phyloP scores from a whole-genome alignment of 495 filamentous ascomycete species.

The Margaritispora aquatica region DNA sequence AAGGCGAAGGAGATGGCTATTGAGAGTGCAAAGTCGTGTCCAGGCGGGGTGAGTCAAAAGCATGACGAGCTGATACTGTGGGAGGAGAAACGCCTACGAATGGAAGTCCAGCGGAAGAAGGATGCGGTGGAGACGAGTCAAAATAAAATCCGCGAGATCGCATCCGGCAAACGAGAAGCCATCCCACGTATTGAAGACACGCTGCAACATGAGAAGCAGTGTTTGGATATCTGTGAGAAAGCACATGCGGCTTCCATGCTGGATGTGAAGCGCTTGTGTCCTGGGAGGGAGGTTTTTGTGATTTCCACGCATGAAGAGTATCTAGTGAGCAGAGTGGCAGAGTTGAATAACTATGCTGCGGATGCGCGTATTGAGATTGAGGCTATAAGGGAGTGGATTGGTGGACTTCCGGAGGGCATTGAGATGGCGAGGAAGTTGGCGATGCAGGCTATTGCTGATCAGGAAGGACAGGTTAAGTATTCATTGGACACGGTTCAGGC shows the following conservation, averaged over 20 bases:
- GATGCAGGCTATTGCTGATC: too few species aligned
- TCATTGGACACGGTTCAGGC: too few species aligned
- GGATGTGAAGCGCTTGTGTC: background rate
- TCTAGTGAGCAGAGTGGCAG: background rate
- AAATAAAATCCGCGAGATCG: too few species aligned
- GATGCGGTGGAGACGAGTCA: too few species aligned
- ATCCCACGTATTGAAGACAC: background rate
- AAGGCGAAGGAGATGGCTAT: background rate
- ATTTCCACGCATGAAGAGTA: background rate
- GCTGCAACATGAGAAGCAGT: background rate
- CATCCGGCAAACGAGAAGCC: background rate
- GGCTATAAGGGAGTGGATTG: background rate
- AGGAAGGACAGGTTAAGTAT: too few species aligned
- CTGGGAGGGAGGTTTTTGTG: background rate
- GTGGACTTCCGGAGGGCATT: background rate
- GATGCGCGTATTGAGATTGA: background rate
- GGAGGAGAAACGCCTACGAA: background rate
- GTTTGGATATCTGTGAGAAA: background rate
- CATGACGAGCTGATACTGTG: background rate
- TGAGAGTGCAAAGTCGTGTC: too few species aligned
- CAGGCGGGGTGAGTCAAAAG: background rate
- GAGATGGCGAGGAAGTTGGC: background rate
- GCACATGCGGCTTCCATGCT: background rate
- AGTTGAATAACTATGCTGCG: background rate
- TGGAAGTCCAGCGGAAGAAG: background rate